Base-by-base conservation (phyloP, 2,329 filamentous ascomycete genomes). In the Microdochium bolleyi region DNA sequence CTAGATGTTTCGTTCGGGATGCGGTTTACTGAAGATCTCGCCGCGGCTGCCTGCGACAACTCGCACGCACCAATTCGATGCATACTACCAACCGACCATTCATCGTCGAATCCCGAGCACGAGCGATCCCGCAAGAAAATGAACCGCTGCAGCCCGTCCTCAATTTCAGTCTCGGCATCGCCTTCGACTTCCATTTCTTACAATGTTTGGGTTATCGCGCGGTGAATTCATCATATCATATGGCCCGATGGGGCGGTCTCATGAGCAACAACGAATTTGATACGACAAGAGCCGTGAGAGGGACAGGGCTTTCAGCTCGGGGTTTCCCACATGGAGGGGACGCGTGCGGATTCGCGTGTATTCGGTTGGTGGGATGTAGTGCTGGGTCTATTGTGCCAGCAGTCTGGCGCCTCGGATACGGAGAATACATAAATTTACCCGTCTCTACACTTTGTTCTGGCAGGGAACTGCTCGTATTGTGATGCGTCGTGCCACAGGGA, bases 1-100 rank as follows among this genome's bases (percentile, higher is more conserved):
- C 51, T 55, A 27, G 41, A 46, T 5, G 13, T 11, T 24, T 22
- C 59, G 51, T 56, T 56, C 53, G 59, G 61, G 37, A 55, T 50
- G 49, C 51, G 52, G 52, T 52, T 54, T 57, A 53, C 51, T 48
- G 52, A 52, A 57, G 7, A 14, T 9, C 34, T 38, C 13, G 34
- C 27, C 27, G 34, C 41, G 41, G 21, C 41, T 11, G 41, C 16
- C 41, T 46, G 8, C 41, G 41, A 46, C 41, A 19, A 22, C 19
- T 13, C 22, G 41, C 21, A 30, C 19, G 5, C 5, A 46, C 21
- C n/a, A 19, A 46, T 8, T 22, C n/a, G 14, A 13, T 22, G 5
- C 41, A 22, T 22, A 7, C 19, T 11, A 22, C 19, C 13, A 41
- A 14, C 37, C 37, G 37, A 41, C 14, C 37, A 7, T 19, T 7